phyloP scores from a whole-genome alignment of 2,329 filamentous ascomycete genomes.

The Gnomoniopsis smithogilvyi region DNA sequence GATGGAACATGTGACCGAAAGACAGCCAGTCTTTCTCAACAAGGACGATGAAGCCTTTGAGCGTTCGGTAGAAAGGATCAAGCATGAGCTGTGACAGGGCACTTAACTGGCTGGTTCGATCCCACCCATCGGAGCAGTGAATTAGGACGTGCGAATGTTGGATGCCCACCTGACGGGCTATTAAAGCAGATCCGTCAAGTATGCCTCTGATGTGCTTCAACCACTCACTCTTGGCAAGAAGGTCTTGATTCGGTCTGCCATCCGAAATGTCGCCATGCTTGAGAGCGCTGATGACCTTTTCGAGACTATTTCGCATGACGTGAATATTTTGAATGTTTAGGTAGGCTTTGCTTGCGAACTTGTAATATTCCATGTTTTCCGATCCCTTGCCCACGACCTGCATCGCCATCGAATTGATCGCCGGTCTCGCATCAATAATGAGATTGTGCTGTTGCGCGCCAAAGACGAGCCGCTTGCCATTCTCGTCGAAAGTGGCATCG shows the following conservation, averaged over 20 bases:
- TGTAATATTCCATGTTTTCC: conserved; percentile 98
- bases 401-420: conserved; percentile 91
- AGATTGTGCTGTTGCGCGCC: conserved; percentile 91
- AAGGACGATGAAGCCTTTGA: conserved; percentile 91
- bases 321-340: conserved; percentile 98
- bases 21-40: conserved; percentile 98
- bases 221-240: conserved; percentile 83
- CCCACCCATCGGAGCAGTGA: conserved; percentile 98
- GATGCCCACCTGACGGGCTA: conserved; percentile 83
- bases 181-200: conserved; percentile 78
- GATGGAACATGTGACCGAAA: conserved; percentile 95
- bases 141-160: conserved; percentile 94
- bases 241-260: conserved; percentile 75
- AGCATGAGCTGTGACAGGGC: conserved; percentile 89
- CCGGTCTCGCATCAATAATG: conserved; percentile 93
- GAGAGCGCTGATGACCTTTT: conserved; percentile 81
- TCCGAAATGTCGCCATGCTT: conserved; percentile 89
- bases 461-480: conserved; percentile 67
- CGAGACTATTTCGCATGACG: conserved; percentile 90
- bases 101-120: conserved; percentile 91
- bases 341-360: conserved; percentile 85
- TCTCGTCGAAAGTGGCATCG: conserved; percentile 52
- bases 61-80: conserved; percentile 90
- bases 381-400: conserved; percentile 90
- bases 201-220: conserved; percentile 83